phyloP scores from a whole-genome alignment of 805 yeast species.

The Yamadazyma akitaensis region DNA sequence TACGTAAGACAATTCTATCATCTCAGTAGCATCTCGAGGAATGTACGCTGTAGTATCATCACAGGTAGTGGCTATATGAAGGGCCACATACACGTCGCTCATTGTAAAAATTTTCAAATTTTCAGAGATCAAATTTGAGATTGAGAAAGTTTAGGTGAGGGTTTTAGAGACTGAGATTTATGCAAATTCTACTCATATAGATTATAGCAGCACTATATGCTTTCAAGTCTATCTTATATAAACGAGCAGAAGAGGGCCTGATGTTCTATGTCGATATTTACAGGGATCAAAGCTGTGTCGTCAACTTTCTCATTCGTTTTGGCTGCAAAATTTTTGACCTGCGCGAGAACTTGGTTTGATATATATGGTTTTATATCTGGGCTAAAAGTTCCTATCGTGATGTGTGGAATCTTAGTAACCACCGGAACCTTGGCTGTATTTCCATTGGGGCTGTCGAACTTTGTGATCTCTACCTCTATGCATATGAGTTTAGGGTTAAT shows the following conservation, averaged over 20 bases:
- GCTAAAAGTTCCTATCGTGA: slow-evolving; percentile 13
- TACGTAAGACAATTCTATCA: slow-evolving; percentile 67
- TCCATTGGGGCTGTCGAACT: slow-evolving; percentile 1
- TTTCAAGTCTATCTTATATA: not conserved
- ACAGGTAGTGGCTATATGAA: slow-evolving; percentile 62
- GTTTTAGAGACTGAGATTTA: not conserved
- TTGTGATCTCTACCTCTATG: slow-evolving; percentile 41
- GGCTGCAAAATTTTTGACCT: not conserved
- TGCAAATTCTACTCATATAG: too few relatives aligned
- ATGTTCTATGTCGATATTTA: not conserved
- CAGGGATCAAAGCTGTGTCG: not conserved
- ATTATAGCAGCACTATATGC: too few relatives aligned
- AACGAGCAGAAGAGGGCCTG: not conserved
- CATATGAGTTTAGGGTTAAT: slow-evolving; percentile 44
- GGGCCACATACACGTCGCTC: slow-evolving; percentile 58
- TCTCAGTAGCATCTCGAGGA: slow-evolving; percentile 64
- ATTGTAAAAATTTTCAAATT: slow-evolving; percentile 18
- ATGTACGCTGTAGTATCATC: slow-evolving; percentile 56
- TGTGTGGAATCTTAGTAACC: slow-evolving; percentile 8
- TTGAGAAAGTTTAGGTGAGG: not conserved
- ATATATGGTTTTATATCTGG: slow-evolving; percentile 10
- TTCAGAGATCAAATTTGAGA: not conserved
- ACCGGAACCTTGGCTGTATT: slow-evolving; percentile 4
- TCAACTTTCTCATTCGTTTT: not conserved
- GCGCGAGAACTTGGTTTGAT: slow-evolving; percentile 9